Conservation (phyloP, 768 basidiomycete genomes). For the Gloeophyllum trabeum region DNA sequence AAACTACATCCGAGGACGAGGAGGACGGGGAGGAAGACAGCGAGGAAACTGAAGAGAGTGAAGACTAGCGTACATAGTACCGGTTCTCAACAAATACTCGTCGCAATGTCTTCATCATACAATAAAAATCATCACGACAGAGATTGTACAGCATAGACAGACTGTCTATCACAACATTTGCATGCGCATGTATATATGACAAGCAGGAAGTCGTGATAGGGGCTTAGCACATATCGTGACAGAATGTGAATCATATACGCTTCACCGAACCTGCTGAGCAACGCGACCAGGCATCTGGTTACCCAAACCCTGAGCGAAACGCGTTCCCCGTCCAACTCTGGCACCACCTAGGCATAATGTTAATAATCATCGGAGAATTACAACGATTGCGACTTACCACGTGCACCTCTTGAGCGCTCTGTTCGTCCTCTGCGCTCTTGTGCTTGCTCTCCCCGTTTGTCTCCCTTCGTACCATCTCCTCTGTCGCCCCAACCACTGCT, state of each 20-base stretch:
- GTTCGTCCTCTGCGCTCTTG: slow-evolving; percentile 71
- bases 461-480: slow-evolving; percentile 58
- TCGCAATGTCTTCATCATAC: too few relatives aligned
- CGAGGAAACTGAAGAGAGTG: slow-evolving; percentile 8
- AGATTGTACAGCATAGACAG: too few relatives aligned
- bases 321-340: slow-evolving; percentile 57
- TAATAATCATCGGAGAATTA: slow-evolving; percentile 1
- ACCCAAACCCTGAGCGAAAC: slow-evolving; percentile 79
- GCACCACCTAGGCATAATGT: slow-evolving; percentile 36
- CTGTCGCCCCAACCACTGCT: slow-evolving; percentile 54
- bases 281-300: slow-evolving; percentile 51
- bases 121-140: too few relatives aligned
- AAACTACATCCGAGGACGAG: slow-evolving; percentile 9
- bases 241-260: too few relatives aligned
- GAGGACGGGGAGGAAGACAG: slow-evolving; percentile 14
- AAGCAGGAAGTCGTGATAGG: too few relatives aligned
- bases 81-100: too few relatives aligned
- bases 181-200: too few relatives aligned
- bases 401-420: slow-evolving; percentile 51
- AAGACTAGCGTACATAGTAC: too few relatives aligned
- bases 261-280: neutral
- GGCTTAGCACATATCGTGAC: too few relatives aligned
- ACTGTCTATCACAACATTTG: too few relatives aligned
- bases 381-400: slow-evolving; percentile 30
- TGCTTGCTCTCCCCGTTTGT: slow-evolving; percentile 71